Evolutionary conservation across 352 stramenopile genomes (phyloP).

Genomic region (Phytophthora tentaculata): DNA sequence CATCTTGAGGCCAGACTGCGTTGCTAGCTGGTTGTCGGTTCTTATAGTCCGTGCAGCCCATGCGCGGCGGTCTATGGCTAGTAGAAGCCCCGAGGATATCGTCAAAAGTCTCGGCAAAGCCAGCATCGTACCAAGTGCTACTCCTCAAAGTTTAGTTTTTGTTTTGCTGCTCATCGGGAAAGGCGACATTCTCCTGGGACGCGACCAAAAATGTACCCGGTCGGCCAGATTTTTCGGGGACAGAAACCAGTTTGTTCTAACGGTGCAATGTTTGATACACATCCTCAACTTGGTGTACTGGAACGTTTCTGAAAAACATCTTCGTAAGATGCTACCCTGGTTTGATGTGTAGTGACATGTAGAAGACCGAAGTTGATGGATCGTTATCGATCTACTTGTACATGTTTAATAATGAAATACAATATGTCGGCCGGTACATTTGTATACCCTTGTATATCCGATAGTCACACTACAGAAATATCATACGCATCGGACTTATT

Average conservation of each 20-base stretch:
- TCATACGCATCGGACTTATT: too few relatives aligned
- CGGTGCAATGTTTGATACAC: too few relatives aligned
- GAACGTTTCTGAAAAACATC: too few relatives aligned
- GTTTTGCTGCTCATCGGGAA: not conserved
- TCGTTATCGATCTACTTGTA: too few relatives aligned
- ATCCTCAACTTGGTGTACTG: too few relatives aligned
- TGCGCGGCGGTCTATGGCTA: not conserved
- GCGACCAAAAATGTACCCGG: not conserved
- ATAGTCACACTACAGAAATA: too few relatives aligned
- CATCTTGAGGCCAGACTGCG: conserved; percentile 49
- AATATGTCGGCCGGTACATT: too few relatives aligned
- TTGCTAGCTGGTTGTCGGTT: conserved; percentile 31
- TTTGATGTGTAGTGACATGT: too few relatives aligned
- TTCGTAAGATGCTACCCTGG: too few relatives aligned
- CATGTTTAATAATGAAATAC: too few relatives aligned
- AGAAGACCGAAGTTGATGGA: too few relatives aligned
- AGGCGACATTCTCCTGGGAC: conserved; percentile 5
- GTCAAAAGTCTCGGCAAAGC: not conserved
- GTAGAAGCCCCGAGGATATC: conserved; percentile 8
- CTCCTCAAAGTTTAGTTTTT: not conserved
- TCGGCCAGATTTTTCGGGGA: conserved; percentile 12
- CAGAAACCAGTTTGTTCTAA: not conserved
- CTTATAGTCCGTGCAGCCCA: conserved; percentile 3
- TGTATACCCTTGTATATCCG: too few relatives aligned
- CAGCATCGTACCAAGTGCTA: not conserved